Conservation (phyloP, 345 rosid genomes). For the Eucalyptus tenuipes region DNA sequence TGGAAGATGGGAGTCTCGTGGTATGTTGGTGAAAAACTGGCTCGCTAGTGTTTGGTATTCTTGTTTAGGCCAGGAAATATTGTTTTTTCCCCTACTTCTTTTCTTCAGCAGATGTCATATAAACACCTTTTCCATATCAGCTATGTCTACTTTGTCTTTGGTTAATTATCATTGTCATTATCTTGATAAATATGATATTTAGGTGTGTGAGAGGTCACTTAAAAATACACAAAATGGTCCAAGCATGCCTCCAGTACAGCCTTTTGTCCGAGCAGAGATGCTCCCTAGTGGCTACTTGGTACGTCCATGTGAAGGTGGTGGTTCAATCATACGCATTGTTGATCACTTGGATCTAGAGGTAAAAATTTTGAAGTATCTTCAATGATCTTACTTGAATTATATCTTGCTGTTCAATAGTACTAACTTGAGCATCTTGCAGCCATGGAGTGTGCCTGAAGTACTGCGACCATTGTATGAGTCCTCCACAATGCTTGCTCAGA, state of each 20-base stretch:
- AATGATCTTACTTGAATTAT: neutral
- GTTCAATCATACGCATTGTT: constrained; percentile 90
- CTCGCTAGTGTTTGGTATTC: neutral
- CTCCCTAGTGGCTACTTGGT: constrained; percentile 95
- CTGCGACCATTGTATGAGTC: constrained; percentile 93
- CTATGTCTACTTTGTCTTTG: neutral
- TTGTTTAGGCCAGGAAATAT: neutral
- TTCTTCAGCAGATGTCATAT: neutral
- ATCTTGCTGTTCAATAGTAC: neutral
- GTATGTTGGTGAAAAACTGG: constrained; percentile 15
- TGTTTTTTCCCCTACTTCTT: neutral
- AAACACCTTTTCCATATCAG: neutral
- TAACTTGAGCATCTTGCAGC: constrained; percentile 23
- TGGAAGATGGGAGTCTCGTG: constrained; percentile 99
- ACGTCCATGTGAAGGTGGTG: constrained; percentile 98
- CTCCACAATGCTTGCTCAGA: constrained; percentile 91
- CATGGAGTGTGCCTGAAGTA: constrained; percentile 99
- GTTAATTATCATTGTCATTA: neutral
- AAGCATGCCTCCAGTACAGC: constrained; percentile 90
- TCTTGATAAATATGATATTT: neutral
- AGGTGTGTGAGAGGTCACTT: constrained; percentile 96
- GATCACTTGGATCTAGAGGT: constrained; percentile 99
- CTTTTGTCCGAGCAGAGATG: constrained; percentile 99
- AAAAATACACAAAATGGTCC: constrained; percentile 95
- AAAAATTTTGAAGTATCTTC: neutral